Percentiles rank a stretch among this genome's conserved stretches.
Conservation (phyloP, 495 filamentous ascomycete species). For the Trypethelium eluteriae region DNA sequence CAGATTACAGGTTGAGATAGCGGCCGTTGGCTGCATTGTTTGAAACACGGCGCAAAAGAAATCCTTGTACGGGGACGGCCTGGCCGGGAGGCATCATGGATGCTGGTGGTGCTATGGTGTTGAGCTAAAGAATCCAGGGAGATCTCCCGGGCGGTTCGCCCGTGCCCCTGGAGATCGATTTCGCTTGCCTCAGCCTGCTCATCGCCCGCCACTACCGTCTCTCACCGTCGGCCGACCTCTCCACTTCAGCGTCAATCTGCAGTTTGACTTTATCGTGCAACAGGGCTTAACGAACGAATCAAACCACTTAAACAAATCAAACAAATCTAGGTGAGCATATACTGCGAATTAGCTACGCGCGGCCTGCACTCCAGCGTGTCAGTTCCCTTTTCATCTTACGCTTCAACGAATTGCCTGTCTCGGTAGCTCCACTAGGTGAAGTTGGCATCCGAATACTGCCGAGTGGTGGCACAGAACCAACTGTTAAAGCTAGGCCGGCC, state of each 20-base stretch:
- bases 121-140: neutral
- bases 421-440: neutral
- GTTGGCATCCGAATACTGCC: neutral
- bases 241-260: neutral
- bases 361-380: neutral
- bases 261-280: neutral
- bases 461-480: slow-evolving; percentile 1
- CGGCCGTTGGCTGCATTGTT: neutral
- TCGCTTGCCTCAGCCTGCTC: neutral
- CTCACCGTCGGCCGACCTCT: neutral
- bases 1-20: slow-evolving; percentile 5
- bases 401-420: neutral
- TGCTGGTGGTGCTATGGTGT: neutral
- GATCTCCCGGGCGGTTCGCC: neutral
- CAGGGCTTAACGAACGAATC: neutral
- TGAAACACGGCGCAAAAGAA: slow-evolving; percentile 5
- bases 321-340: neutral
- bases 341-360: neutral
- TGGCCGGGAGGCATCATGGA: too few relatives aligned
- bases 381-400: neutral
- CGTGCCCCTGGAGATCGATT: neutral
- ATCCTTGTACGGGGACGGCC: neutral
- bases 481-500: neutral
- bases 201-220: too few relatives aligned
- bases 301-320: neutral